Percentiles rank a stretch among this genome's conserved stretches.
These are phyloP conservation scores for Verticillium longisporum DNA, from an alignment of 2,329 filamentous ascomycete genomes.

Conservation along the genomic window DNA sequence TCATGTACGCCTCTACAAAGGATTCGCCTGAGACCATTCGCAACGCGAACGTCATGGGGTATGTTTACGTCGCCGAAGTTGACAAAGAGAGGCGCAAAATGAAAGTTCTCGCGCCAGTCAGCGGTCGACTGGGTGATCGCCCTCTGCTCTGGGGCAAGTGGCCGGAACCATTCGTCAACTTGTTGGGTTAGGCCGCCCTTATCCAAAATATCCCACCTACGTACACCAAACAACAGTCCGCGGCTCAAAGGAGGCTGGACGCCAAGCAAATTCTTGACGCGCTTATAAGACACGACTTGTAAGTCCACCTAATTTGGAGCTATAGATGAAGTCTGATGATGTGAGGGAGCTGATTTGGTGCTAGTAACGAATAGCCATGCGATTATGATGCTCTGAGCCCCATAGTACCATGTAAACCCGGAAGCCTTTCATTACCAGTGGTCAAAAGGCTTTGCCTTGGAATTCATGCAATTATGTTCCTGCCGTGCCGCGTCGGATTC, in stretches of 20 bases:
- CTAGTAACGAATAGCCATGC: too few relatives aligned
- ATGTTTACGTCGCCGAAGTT: conserved; percentile 86
- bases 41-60: conserved; percentile 81
- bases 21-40: conserved; percentile 68
- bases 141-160: conserved; percentile 80
- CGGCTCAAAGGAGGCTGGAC: too few relatives aligned
- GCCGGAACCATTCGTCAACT: conserved; percentile 77
- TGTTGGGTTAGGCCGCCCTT: conserved; percentile 46
- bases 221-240: neutral
- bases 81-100: conserved; percentile 78
- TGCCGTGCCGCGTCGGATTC: too few relatives aligned
- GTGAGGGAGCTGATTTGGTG: too few relatives aligned
- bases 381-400: too few relatives aligned
- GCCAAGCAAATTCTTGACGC: neutral
- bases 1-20: conserved; percentile 68
- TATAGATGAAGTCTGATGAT: too few relatives aligned
- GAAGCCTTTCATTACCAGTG: too few relatives aligned
- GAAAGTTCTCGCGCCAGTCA: conserved; percentile 76
- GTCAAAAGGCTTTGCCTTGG: too few relatives aligned
- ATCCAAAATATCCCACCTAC: neutral
- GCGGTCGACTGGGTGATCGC: conserved; percentile 69
- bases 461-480: too few relatives aligned
- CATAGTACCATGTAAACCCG: too few relatives aligned
- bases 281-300: neutral
- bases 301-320: neutral